Conservation (phyloP, 2,329 filamentous ascomycete species). For the Cyclaneusma minus region DNA sequence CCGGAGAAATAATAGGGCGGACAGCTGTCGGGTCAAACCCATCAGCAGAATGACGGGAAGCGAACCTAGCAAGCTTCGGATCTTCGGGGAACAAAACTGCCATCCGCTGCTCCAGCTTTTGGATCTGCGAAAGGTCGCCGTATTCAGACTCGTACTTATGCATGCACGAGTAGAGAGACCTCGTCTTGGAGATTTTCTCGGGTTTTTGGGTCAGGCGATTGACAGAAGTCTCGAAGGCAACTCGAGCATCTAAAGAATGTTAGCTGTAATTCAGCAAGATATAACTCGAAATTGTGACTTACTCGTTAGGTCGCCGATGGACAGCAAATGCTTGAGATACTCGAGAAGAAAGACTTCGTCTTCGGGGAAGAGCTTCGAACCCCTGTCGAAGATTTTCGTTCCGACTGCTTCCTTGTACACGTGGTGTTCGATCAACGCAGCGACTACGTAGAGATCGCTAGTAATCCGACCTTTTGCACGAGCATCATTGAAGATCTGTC, state of each 20-base stretch:
- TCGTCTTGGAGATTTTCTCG: conserved; percentile 58
- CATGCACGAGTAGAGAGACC: conserved; percentile 78
- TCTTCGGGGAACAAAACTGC: conserved; percentile 84
- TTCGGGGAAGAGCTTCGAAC: conserved; percentile 82
- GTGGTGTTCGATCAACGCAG: conserved; percentile 83
- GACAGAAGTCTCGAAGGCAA: conserved; percentile 90
- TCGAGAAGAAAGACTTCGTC: conserved; percentile 89
- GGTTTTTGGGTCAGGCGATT: conserved; percentile 66
- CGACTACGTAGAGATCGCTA: conserved; percentile 88
- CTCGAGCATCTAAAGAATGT: conserved; percentile 57
- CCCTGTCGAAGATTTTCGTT: conserved; percentile 90
- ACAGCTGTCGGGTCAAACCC: conserved; percentile 70
- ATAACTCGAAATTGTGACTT: conserved; percentile 23
- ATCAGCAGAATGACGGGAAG: conserved; percentile 55
- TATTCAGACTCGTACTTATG: conserved; percentile 92
- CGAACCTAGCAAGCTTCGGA: conserved; percentile 59
- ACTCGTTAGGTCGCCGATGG: conserved; percentile 88
- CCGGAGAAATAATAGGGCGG: conserved; percentile 71
- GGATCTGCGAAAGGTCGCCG: conserved; percentile 80
- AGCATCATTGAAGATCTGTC: conserved; percentile 80
- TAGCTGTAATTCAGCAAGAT: no score
- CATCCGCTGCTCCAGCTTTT: conserved; percentile 86
- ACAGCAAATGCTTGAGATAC: conserved; percentile 88
- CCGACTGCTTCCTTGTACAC: conserved; percentile 91
- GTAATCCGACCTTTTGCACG: conserved; percentile 75